Evolutionary conservation across 257 asterid genomes (phyloP).

Genomic region (Datura wrightii): DNA sequence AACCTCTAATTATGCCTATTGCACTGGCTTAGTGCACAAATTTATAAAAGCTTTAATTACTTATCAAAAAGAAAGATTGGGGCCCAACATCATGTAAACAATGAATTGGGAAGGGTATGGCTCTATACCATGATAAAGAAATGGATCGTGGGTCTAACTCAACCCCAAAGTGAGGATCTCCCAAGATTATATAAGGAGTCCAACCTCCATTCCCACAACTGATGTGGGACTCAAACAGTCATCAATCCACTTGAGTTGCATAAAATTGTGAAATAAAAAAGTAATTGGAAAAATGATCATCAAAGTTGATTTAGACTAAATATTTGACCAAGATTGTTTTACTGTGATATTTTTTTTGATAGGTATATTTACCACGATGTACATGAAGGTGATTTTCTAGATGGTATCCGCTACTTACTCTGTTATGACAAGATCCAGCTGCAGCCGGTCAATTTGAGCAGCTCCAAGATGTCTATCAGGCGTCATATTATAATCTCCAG

Average conservation of each 20-base stretch:
- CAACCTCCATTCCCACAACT: background rate
- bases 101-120: background rate
- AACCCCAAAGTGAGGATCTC: background rate
- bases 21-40: background rate
- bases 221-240: background rate
- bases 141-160: background rate
- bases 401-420: constrained; percentile 56
- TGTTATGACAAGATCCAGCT: constrained; percentile 85
- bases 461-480: constrained; percentile 98
- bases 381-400: background rate
- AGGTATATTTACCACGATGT: background rate
- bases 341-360: background rate
- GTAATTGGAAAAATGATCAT: constrained; percentile 10
- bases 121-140: background rate
- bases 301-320: background rate
- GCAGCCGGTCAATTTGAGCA: constrained; percentile 87
- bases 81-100: background rate
- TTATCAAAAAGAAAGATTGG: background rate
- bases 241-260: constrained; percentile 22
- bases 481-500: constrained; percentile 96
- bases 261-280: background rate
- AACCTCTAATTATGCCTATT: background rate
- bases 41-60: background rate
- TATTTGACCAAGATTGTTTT: constrained; percentile 2
- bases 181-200: background rate